phyloP scores from a whole-genome alignment of 1,139 yeast genomes.

The Meyerozyma athensensis region DNA sequence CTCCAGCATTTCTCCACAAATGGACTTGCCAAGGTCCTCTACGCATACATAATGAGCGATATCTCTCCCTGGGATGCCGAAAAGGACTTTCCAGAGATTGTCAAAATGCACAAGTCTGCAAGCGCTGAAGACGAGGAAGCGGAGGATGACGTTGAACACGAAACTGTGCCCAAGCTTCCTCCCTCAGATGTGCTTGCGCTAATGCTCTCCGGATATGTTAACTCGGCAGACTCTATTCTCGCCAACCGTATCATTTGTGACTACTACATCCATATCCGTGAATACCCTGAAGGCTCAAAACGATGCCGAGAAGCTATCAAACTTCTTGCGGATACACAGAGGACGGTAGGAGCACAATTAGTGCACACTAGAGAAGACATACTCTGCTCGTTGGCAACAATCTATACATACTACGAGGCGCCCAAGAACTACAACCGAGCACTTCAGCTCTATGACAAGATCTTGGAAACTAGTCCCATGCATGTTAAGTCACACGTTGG shows the following conservation, averaged over 20 bases:
- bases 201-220: slow-evolving; percentile 50
- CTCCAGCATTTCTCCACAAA: slow-evolving; percentile 54
- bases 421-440: slow-evolving; percentile 85
- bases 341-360: slow-evolving; percentile 45
- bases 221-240: slow-evolving; percentile 45
- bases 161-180: slow-evolving; percentile 17
- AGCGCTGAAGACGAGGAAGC: slow-evolving; percentile 13
- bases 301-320: slow-evolving; percentile 60
- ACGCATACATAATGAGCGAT: slow-evolving; percentile 60
- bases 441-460: slow-evolving; percentile 59
- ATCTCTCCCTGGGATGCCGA: slow-evolving; percentile 49
- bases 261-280: slow-evolving; percentile 56
- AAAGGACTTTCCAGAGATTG: slow-evolving; percentile 14
- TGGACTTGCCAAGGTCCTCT: slow-evolving; percentile 61
- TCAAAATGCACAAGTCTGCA: not conserved
- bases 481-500: slow-evolving; percentile 71
- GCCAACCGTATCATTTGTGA: slow-evolving; percentile 63
- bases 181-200: slow-evolving; percentile 53
- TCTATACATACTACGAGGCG: slow-evolving; percentile 80
- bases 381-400: slow-evolving; percentile 64
- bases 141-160: slow-evolving; percentile 8
- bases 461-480: slow-evolving; percentile 45
- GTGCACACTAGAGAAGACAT: slow-evolving; percentile 54
- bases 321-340: slow-evolving; percentile 45
- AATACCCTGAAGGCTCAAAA: slow-evolving; percentile 60